Base-by-base conservation (phyloP, 1,284 basidiomycete species). In the Neonothopanus nambi region DNA sequence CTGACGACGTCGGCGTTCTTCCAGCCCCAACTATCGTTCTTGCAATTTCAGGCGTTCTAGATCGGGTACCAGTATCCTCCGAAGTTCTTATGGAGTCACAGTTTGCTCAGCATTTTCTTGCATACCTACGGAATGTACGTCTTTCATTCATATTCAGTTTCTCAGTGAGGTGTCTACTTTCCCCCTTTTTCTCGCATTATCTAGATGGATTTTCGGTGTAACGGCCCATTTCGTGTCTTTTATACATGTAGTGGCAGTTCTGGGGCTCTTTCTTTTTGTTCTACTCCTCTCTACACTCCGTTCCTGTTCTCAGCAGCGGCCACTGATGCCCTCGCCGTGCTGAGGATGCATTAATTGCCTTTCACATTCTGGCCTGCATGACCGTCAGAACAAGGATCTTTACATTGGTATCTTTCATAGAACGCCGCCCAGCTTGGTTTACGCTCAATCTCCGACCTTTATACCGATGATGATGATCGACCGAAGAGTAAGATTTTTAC, bases 381-480 rank as follows among this genome's bases (percentile, higher is more conserved):
- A 5, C 26, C 26, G 5, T 28, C 26, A 28, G 26, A 28, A 28
- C 26, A 28, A 28, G 26, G 11, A 28, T 5, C 26, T 11, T 28
- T 11, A 28, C 26, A 5, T 5, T 28, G 5, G 5, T 11, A 5
- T 28, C 11, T 28, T 28, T 28, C 26, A 5, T 28, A 28, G 86
- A 87, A 89, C 63, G 70, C 80, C 11, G 58, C 64, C 46, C 70
- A 76, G 53, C 75, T 89, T 6, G 84, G 82, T 35, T 67, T 88
- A 39, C 76, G 75, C 54, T 71, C 71, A 46, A 70, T 87, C 28
- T 85, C 85, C 17, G 68, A 74, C 55, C 61, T 78, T 28, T 75
- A 74, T 57, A 61, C 81, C 40, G 67, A 73, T 47, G 75, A 78
- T 54, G 66, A 79, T 55, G 74, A 68, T 44, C 59, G 68, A n/a